Base-by-base conservation (phyloP, 108 stramenopile species). In the Poteriospumella lacustris region DNA sequence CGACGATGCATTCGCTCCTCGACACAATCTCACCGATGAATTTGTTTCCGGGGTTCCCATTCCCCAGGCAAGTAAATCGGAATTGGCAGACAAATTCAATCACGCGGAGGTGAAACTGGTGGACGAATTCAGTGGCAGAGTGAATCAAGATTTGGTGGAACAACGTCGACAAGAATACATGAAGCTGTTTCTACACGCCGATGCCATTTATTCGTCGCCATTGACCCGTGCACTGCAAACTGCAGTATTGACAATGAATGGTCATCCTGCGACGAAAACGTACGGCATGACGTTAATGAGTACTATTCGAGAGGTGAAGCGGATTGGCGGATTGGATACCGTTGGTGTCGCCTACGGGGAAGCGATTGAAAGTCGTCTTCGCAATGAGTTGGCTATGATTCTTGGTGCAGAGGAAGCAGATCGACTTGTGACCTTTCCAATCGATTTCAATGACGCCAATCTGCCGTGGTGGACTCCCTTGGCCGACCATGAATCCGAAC, bases 231-330 rank as follows among this genome's bases (percentile, higher is more conserved):
- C 60, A 34, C 9, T 64, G 9, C 60, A 64, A 24, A 64, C 60
- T 5, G 60, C 60, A 24, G 28, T 64, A 9, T 12, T 64, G 3
- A 31, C 12, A 9, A 3, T 64, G 3, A 34, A 64, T 12, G 60
- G 60, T 19, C 60, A 64, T 33, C 29, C 15, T 9, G 60, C 24
- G 60, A 12, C 36, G 31, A 64, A 5, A 12, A 3, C 28, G 15
- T 3, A 9, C 5, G 31, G 60, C 3, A 19, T 64, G 15, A 64
- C 36, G 60, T 19, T 31, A 31, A 9, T 34, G 28, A 64, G 60
- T 33, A 64, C 9, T 64, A 64, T 64, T 64, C 60, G 60, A 64
- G 60, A 64, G 60, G 31, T 64, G 3, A 64, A 64, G 60, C 3
- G 24, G 5, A 64, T 64, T 31, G 60, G 60, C 28, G 60, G 60